These are phyloP conservation scores for Tricharina praecox DNA, from an alignment of 495 filamentous ascomycete genomes.

Conservation along the genomic window DNA sequence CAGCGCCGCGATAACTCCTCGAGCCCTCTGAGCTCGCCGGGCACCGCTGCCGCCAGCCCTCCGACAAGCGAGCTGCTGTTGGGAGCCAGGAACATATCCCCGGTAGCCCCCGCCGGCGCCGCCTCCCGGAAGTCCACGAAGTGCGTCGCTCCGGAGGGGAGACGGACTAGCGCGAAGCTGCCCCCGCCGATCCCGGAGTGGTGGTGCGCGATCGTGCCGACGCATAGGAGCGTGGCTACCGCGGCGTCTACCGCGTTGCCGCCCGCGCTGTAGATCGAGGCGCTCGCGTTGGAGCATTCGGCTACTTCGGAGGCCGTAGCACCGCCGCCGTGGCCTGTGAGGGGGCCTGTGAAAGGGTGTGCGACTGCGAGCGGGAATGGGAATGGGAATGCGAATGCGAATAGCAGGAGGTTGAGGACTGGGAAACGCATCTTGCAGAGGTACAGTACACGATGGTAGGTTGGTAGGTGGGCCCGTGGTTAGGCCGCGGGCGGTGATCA, in stretches of 20 bases:
- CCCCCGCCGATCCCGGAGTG: slow-evolving; percentile 49
- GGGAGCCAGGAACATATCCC: slow-evolving; percentile 64
- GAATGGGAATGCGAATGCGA: too few relatives aligned
- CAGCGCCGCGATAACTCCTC: slow-evolving; percentile 59
- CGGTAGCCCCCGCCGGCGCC: slow-evolving; percentile 56
- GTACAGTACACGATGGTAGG: too few relatives aligned
- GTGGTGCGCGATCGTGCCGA: not conserved
- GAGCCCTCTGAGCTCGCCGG: slow-evolving; percentile 65
- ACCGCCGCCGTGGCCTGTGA: too few relatives aligned
- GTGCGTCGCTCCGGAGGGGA: slow-evolving; percentile 46
- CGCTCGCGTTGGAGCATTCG: not conserved
- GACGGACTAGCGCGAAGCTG: slow-evolving; percentile 67
- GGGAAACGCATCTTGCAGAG: too few relatives aligned
- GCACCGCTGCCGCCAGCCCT: slow-evolving; percentile 41
- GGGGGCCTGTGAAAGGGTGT: too few relatives aligned
- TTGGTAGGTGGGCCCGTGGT: too few relatives aligned
- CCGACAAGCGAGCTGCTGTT: slow-evolving; percentile 24
- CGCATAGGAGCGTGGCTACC: not conserved
- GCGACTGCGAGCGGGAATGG: too few relatives aligned
- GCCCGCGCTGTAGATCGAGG: not conserved
- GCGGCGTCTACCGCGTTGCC: not conserved
- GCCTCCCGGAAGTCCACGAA: slow-evolving; percentile 76
- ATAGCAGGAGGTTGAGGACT: too few relatives aligned
- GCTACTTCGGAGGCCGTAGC: not conserved
- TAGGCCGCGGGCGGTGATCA: too few relatives aligned